Base-by-base conservation (phyloP, 257 asterid species). In the Solanum chiquidenum region DNA sequence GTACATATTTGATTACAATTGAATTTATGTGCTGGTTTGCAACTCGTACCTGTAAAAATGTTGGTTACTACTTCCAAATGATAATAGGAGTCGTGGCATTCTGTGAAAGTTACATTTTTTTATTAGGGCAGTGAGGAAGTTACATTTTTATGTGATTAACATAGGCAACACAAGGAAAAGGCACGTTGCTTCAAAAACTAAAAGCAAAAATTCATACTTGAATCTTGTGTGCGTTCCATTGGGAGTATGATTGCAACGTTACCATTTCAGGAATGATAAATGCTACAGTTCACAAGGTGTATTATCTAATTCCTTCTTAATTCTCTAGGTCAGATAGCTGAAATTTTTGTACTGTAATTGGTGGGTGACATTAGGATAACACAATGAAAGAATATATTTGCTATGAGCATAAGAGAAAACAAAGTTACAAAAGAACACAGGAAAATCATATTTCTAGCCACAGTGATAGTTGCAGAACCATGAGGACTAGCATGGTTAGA, bases 401-500 rank as follows among this genome's bases (percentile, higher is more conserved):
- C 85, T 46, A 46, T 46, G 27, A 80, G 85, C 25, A 79, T 79
- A 49, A 82, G 85, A 49, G 85, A 82, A 82, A 76, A 9, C 27
- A 82, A 49, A 49, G 9, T 49, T 82, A 31, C 69, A 82, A 82
- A 82, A 49, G 85, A 82, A 29, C 31, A 29, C 9, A 23, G 20
- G 69, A 29, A 49, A 79, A 49, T 82, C 5, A 82, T 49, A 82
- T 82, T 55, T 49, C 71, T 82, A 18, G 86, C 20, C 86, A 49
- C 42, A 82, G 12, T 10, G 86, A 49, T 82, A 21, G 27, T 82
- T 82, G 71, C 68, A 82, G 44, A 46, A 88, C 49, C 80, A 89
- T 44, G 82, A 88, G 85, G 83, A 91, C 46, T 33, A 91, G 35
- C 74, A 93, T 3, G 42, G 87, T 46, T 31, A 90, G 82, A 79